These are phyloP conservation scores for Leishmania braziliensis DNA, from an alignment of 208 protist species.

Conservation along the genomic window DNA sequence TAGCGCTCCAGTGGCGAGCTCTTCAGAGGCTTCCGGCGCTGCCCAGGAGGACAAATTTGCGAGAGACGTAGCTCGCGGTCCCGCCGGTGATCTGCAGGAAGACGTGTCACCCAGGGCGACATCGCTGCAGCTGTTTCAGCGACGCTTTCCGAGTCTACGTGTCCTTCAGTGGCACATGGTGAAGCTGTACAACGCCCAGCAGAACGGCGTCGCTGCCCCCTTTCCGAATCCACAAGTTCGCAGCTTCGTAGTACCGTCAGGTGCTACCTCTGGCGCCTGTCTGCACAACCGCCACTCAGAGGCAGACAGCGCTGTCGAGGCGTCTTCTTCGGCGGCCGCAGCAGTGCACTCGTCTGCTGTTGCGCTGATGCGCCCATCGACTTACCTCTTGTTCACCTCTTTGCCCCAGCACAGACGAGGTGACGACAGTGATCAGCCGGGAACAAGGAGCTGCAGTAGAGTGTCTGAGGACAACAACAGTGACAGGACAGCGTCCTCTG, in stretches of 20 bases:
- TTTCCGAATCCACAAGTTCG: slow-evolving; percentile 29
- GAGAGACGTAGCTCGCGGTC: neutral
- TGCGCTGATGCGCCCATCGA: neutral
- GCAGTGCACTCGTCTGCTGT: neutral
- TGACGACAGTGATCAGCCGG: neutral
- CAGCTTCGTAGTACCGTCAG: neutral
- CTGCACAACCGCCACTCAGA: neutral
- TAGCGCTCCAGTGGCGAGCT: neutral
- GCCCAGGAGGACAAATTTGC: neutral
- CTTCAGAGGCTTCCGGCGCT: neutral
- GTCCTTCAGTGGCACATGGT: slow-evolving; percentile 34
- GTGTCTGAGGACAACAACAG: neutral
- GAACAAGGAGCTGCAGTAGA: neutral
- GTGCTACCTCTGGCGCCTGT: neutral
- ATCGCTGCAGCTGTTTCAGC: slow-evolving; percentile 22
- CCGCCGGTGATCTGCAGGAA: neutral
- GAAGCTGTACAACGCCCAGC: slow-evolving; percentile 30
- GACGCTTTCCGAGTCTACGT: slow-evolving; percentile 29
- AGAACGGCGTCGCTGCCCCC: slow-evolving; percentile 12
- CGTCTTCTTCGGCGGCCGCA: neutral
- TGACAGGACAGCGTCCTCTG: neutral
- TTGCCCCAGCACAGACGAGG: slow-evolving; percentile 3
- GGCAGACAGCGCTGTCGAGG: neutral
- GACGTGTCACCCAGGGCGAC: neutral
- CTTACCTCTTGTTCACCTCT: slow-evolving; percentile 4